Evolutionary conservation across 352 stramenopile genomes (phyloP), one percentile per base, ranked within the genome.

Genomic region (Pythium aphanidermatum): DNA sequence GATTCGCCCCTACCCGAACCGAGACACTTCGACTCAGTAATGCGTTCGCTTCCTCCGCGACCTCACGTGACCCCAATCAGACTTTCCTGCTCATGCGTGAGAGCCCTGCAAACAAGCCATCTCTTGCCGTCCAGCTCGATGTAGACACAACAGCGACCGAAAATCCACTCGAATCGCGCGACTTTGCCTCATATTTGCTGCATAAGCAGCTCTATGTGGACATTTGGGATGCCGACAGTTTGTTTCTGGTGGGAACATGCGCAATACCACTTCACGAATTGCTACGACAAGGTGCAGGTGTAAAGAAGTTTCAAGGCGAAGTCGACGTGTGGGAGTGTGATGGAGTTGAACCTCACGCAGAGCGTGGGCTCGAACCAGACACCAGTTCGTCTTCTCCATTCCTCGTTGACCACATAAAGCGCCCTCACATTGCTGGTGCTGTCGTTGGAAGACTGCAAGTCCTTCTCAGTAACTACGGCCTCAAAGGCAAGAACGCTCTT

Each of bases 221-320:
- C 36, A 81, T 97, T 2, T 98, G 90, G 90, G 91, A 98, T 41
- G 91, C 80, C 2, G 85, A 97, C 19, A 95, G 77, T 46, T 60
- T 96, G 32, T 87, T 98, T 45, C 74, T 81, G 35, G 36, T 98
- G 0, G 92, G 92, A 0, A 92, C 85, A 7, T 77, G 86, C 24
- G 63, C 68, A 0, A 60, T 98, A 21, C 86, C 89, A 19, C 58
- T 98, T 2, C 70, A 86, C n/a, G 72, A 85, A 41, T 52, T 98
- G 2, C 55, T 97, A 49, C 78, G 92, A 1, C 92, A 98, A 72
- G 86, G 93, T 6, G 72, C 68, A n/a, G 70, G 65, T 1, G 68
- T 95, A 9, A 90, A 91, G 50, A 97, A 98, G 52, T 83, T 87
- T 41, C 83, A 95, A 44, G 73, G 76, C 3, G 89, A 96, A 65